Base-by-base conservation (phyloP, 768 basidiomycete species). In the Cytidiella melzeri region DNA sequence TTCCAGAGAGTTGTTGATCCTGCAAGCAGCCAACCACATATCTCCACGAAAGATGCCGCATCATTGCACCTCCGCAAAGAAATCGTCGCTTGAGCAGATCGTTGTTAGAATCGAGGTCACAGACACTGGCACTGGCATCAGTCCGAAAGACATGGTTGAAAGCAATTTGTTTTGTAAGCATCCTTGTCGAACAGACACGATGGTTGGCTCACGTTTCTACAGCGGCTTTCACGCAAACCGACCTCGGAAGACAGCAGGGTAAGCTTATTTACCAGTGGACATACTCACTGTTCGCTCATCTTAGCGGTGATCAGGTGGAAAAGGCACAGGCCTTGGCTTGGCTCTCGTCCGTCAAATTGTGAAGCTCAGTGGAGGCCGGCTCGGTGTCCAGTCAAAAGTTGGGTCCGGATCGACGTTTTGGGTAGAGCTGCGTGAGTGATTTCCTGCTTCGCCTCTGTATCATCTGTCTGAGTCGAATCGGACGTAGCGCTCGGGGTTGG, bases 381-480 rank as follows among this genome's bases (percentile, higher is more conserved):
- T 78, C 7, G 77, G 69, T n/a, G 66, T 59, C 24, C 51, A 51
- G 37, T 64, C 58, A 12, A 61, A 81, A 62, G 67, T 76, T 1
- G 75, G 76, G 3, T 69, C 77, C 55, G 92, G 92, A 12, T 88
- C 84, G 28, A 89, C 84, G 30, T 94, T 92, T 69, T 93, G 91
- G 91, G 84, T 90, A 7, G 88, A 90, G 63, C 65, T 90, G 27
- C n/a, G n/a, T n/a, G n/a, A n/a, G n/a, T n/a, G n/a, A n/a, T n/a
- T n/a, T n/a, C n/a, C n/a, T n/a, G n/a, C n/a, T n/a, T n/a, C n/a
- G n/a, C n/a, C n/a, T 69, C 77, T 55, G 92, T 92, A 12, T 88
- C 84, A 28, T 89, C 84, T 28, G 93, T 92, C 69, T 93, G 91
- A 92, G 84, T 90, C 7, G 88, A 90, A 62, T 65, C 90, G 27